Base-by-base conservation (phyloP, 495 filamentous ascomycete species). In the Talaromyces trachyspermus region DNA sequence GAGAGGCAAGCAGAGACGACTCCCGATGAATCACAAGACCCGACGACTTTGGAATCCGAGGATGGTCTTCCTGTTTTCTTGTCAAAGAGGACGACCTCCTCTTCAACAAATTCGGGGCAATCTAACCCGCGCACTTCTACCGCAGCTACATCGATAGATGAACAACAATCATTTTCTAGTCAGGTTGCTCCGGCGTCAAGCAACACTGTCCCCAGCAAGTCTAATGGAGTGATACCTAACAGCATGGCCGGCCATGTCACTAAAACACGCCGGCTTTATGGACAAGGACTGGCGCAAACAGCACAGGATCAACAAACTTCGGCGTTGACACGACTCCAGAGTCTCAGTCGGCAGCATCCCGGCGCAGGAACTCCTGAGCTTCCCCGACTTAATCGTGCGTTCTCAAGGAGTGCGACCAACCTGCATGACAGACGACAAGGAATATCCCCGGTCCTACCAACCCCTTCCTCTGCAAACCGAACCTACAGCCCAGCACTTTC, bases 91-190 rank as follows among this genome's bases (percentile, higher is more conserved):
- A 88, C 88, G 49, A 97, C 92, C 0, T 78, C 78, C 9, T 96
- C 91, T 4, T 95, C 92, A 0, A 91, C 86, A 0, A 85, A 83
- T 17, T 95, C 90, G 1, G 80, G 74, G 2, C 79, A 80, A 17
- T 79, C 77, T 4, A 72, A 81, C 43, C 78, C 78, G 19, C 81
- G 87, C 10, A 80, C 77, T 11, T 96, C 92, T 1, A 95, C 92
- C 14, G 89, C 88, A 30, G 92, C 90, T 4, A 97, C 91, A 4
- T 98, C 92, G 0, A 71, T 95, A 46, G 80, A 84, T n/a, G 95
- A 90, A 11, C 81, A 88, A 46, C 72, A n/a, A n/a, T n/a, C 71
- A 10, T 69, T 80, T 2, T 74, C 52, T 54, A 41, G 39, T 37
- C 19, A 46, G 46, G 22, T 56, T 53, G 24, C 51, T 46, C 27